Percentiles rank a stretch among this genome's conserved stretches.
These are phyloP conservation scores for Serpula lacrymans DNA, from an alignment of 768 basidiomycete genomes.

Conservation along the genomic window DNA sequence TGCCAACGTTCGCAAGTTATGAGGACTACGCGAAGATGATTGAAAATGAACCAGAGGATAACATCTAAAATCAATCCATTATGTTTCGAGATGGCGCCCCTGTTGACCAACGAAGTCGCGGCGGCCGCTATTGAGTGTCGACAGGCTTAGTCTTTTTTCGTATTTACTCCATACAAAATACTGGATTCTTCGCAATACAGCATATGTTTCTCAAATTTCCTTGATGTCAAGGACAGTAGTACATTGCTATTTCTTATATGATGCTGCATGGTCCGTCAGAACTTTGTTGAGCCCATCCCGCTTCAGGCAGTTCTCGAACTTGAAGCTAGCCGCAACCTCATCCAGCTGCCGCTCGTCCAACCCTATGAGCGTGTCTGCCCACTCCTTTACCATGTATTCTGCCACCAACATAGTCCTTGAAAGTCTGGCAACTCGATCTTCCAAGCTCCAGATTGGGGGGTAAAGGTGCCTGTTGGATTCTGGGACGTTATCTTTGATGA, in stretches of 20 bases:
- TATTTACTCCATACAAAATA: too few relatives aligned
- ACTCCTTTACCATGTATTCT: conserved; percentile 28
- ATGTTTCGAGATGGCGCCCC: too few relatives aligned
- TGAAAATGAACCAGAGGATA: conserved; percentile 71
- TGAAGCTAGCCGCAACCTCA: conserved; percentile 38
- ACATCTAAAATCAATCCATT: too few relatives aligned
- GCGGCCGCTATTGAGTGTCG: too few relatives aligned
- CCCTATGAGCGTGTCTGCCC: conserved; percentile 30
- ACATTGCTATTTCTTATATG: background rate
- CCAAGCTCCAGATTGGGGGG: conserved; percentile 33
- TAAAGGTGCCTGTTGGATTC: conserved; percentile 23
- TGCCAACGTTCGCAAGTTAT: conserved; percentile 84
- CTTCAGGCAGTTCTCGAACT: conserved; percentile 38
- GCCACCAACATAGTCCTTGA: conserved; percentile 33
- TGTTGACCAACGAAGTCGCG: too few relatives aligned
- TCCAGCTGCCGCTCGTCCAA: conserved; percentile 34
- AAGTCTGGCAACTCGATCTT: conserved; percentile 19
- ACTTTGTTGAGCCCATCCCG: conserved; percentile 17
- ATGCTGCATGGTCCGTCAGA: conserved; percentile 9
- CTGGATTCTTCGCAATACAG: too few relatives aligned
- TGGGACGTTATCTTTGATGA: conserved; percentile 21
- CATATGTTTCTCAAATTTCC: too few relatives aligned
- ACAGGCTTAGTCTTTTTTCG: too few relatives aligned
- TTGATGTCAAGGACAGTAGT: too few relatives aligned
- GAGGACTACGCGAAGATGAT: conserved; percentile 86